Conservation (phyloP, 2,329 filamentous ascomycete species). For the Botrytis medusae region DNA sequence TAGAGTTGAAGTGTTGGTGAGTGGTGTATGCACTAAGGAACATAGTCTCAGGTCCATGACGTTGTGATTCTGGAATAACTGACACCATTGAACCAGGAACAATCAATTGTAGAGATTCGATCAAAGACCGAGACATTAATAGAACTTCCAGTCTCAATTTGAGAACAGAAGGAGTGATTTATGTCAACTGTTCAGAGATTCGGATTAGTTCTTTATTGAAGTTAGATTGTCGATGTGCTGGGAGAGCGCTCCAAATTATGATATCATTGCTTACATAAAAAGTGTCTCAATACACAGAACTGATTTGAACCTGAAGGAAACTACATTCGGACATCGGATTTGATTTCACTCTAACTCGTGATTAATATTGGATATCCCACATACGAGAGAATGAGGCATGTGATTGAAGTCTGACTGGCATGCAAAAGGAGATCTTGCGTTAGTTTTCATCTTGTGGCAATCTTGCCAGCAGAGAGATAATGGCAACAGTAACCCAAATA, state of each 20-base stretch:
- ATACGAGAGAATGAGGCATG: not conserved
- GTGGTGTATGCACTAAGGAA: slow-evolving; percentile 2
- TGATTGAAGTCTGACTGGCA: too few relatives aligned
- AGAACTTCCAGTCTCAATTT: not conserved
- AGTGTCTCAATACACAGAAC: not conserved
- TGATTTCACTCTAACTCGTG: not conserved
- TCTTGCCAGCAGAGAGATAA: not conserved
- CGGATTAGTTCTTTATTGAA: not conserved
- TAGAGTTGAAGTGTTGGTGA: not conserved
- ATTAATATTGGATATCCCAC: not conserved
- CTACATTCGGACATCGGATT: not conserved
- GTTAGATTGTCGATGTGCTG: not conserved
- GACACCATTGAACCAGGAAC: not conserved
- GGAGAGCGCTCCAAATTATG: not conserved
- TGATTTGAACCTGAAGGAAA: not conserved
- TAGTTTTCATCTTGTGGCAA: not conserved
- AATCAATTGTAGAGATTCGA: not conserved
- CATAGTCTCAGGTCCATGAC: slow-evolving; percentile 2
- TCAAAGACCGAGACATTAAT: not conserved
- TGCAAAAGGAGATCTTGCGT: not conserved
- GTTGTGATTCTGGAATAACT: slow-evolving; percentile 1
- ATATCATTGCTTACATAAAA: slow-evolving; percentile 8
- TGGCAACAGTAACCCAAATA: not conserved
- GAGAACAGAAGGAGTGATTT: not conserved
- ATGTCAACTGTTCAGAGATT: not conserved